Conservation (phyloP, 257 asterid species). For the Penstemon davidsonii region DNA sequence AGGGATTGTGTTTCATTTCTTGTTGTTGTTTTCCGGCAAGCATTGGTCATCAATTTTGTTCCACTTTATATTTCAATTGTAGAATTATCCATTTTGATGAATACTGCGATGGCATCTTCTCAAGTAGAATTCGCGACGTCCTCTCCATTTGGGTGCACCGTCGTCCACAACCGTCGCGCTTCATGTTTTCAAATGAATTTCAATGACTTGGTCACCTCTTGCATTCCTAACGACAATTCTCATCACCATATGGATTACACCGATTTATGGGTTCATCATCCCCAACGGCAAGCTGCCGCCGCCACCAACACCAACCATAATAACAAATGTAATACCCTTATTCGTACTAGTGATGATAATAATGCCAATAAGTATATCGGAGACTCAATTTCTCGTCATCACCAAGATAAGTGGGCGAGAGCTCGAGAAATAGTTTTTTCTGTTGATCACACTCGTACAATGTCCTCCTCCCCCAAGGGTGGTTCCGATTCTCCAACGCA, state of each 20-base stretch:
- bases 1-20: too few relatives aligned
- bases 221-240: conserved; percentile 28
- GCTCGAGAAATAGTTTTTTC: conserved; percentile 46
- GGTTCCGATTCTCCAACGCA: conserved; percentile 3
- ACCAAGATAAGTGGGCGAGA: conserved; percentile 50
- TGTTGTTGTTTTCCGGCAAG: too few relatives aligned
- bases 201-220: conserved; percentile 22
- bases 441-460: not conserved
- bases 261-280: conserved; percentile 74
- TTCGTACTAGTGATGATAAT: not conserved
- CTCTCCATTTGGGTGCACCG: conserved; percentile 29
- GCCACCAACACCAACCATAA: conserved; percentile 14
- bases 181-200: conserved; percentile 32
- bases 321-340: not conserved
- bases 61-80: too few relatives aligned
- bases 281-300: conserved; percentile 41
- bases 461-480: not conserved
- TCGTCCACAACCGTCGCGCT: conserved; percentile 27
- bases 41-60: too few relatives aligned
- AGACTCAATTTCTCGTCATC: not conserved
- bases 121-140: conserved; percentile 43
- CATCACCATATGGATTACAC: conserved; percentile 33
- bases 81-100: too few relatives aligned
- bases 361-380: not conserved
- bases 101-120: conserved; percentile 41